phyloP scores from a whole-genome alignment of 768 basidiomycete species.

The Boletus reticulatus region DNA sequence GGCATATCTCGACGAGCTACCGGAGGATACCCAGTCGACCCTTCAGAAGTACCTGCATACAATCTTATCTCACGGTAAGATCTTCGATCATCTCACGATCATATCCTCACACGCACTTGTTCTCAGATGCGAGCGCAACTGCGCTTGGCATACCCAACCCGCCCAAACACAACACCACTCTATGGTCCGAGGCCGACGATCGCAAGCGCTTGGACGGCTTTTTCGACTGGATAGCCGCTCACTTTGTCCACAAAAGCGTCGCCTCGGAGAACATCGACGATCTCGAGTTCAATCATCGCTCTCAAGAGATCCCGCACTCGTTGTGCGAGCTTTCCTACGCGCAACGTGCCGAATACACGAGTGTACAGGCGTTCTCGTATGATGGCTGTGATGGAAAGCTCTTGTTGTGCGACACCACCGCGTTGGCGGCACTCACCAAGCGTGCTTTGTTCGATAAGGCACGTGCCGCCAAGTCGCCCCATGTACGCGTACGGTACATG shows the following conservation, averaged over 20 bases:
- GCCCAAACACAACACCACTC: background rate
- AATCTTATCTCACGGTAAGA: slow-evolving; percentile 16
- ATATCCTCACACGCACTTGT: background rate
- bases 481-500: slow-evolving; percentile 20
- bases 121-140: slow-evolving; percentile 2
- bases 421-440: slow-evolving; percentile 7
- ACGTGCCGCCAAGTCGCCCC: slow-evolving; percentile 4
- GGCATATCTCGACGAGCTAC: slow-evolving; percentile 14
- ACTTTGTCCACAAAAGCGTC: slow-evolving; percentile 16
- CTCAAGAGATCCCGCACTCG: slow-evolving; percentile 6
- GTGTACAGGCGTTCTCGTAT: background rate
- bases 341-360: slow-evolving; percentile 12
- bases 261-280: slow-evolving; percentile 15
- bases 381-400: slow-evolving; percentile 15
- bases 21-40: slow-evolving; percentile 1
- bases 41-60: slow-evolving; percentile 21
- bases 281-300: slow-evolving; percentile 11
- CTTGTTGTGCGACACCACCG: slow-evolving; percentile 4
- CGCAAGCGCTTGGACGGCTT: slow-evolving; percentile 14
- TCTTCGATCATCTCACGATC: background rate
- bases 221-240: slow-evolving; percentile 13
- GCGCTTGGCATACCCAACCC: slow-evolving; percentile 11
- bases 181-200: slow-evolving; percentile 2
- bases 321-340: slow-evolving; percentile 11
- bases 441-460: slow-evolving; percentile 19